Evolutionary conservation across 1,139 yeast genomes (phyloP).

Genomic region (Kazachstania sp.): DNA sequence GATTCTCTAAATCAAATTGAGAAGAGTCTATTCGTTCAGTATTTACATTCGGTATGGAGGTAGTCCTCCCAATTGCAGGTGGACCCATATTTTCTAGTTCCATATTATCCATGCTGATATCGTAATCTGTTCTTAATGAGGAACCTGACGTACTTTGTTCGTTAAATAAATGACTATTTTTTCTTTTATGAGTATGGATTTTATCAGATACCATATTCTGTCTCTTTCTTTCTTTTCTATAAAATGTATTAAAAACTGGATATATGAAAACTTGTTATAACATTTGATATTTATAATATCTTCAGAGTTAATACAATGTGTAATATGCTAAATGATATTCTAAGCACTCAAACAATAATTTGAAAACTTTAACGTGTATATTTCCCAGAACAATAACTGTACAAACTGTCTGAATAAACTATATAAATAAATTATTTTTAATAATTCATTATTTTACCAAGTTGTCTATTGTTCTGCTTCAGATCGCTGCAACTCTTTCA

Average conservation of each 20-base stretch:
- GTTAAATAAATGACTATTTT: constrained; percentile 16
- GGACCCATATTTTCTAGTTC: constrained; percentile 5
- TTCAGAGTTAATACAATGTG: no score
- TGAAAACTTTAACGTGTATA: no score
- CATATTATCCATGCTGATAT: constrained; percentile 8
- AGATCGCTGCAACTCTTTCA: no score
- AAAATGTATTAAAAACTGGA: background rate
- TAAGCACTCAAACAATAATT: no score
- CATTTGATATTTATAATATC: no score
- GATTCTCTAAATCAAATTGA: constrained; percentile 5
- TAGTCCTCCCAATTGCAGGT: constrained; percentile 3
- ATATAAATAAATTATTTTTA: no score
- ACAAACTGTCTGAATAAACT: no score
- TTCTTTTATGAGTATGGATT: constrained; percentile 12
- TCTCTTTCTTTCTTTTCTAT: background rate
- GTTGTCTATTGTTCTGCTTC: no score
- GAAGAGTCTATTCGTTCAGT: background rate
- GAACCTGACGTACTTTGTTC: constrained; percentile 16
- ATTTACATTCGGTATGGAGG: constrained; percentile 2
- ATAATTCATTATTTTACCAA: no score
- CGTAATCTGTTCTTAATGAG: constrained; percentile 7
- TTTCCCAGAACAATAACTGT: no score
- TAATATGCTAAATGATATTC: no score
- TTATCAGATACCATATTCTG: background rate
- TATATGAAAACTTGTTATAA: background rate